Percentiles rank a stretch among this genome's conserved stretches.
Conservation (phyloP, 208 protist species). For the Perkinsela sp. region DNA sequence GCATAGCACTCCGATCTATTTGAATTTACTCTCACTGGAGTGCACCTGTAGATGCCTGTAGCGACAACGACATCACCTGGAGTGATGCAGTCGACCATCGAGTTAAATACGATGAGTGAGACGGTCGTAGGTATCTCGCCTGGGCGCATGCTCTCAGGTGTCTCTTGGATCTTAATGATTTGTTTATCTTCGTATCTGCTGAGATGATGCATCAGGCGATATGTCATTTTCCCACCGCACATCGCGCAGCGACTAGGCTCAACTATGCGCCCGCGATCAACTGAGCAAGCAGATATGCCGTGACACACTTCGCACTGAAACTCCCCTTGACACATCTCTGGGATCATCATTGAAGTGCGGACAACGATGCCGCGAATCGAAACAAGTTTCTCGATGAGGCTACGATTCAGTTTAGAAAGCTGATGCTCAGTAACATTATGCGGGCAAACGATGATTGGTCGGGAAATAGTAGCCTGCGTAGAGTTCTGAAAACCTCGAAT, state of each 20-base stretch:
- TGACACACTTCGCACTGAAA: slow-evolving; percentile 85
- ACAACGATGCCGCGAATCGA: slow-evolving; percentile 66
- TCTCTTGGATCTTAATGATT: slow-evolving; percentile 88
- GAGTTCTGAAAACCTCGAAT: background rate
- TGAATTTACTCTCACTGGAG: slow-evolving; percentile 66
- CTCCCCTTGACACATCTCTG: slow-evolving; percentile 60
- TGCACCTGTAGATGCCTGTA: slow-evolving; percentile 87
- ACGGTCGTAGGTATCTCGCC: slow-evolving; percentile 95
- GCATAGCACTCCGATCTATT: slow-evolving; percentile 67
- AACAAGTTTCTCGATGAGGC: slow-evolving; percentile 48
- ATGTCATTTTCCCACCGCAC: slow-evolving; percentile 48
- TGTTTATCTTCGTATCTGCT: slow-evolving; percentile 85
- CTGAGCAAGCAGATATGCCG: slow-evolving; percentile 20
- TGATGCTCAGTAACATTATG: background rate
- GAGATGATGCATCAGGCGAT: slow-evolving; percentile 75
- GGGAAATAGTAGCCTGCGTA: background rate
- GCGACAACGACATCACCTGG: slow-evolving; percentile 90
- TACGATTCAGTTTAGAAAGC: background rate
- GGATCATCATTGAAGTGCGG: slow-evolving; percentile 60
- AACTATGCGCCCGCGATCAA: slow-evolving; percentile 68
- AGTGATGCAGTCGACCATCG: slow-evolving; percentile 74
- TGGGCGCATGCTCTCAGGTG: slow-evolving; percentile 83
- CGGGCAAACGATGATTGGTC: background rate
- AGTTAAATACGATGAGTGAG: slow-evolving; percentile 71
- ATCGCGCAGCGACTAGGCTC: slow-evolving; percentile 80